Evolutionary conservation across 768 basidiomycete species (phyloP), one percentile per base, ranked within the genome.

Genomic region (Boletus fagicola): DNA sequence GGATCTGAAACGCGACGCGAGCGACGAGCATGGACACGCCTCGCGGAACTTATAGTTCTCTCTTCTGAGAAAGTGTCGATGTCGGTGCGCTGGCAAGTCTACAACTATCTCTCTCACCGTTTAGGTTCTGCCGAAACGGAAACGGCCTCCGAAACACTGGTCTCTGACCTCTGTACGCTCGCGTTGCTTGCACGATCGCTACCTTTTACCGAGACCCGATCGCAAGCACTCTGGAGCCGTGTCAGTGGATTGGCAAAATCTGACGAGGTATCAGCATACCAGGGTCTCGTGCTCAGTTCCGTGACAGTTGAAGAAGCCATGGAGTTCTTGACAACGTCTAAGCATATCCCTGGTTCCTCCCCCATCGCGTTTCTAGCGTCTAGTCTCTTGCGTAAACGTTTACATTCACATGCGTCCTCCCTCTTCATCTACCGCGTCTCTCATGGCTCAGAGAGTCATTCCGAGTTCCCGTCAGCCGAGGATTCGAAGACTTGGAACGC

Each of bases 261-360:
- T 35, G 61, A 64, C 52, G 64, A 71, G 33, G 64, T 74, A 18
- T 71, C 78, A 13, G 69, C 77, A 9, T 77, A 79, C 58, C 86
- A 90, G 68, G 74, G 75, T 40, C 74, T 87, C 36, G 85, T 88
- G 4, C 65, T 87, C 13, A 72, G 75, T 28, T 76, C 72, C 15
- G 70, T 87, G 66, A 74, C 69, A 15, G 72, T 89, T 1, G 81
- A 84, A 4, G 80, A 82, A 35, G 87, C 88, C 5, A 75, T 69
- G 15, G 69, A 68, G 24, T 74, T 73, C 26, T 70, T 86, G 43
- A 53, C 63, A 4, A 49, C 58, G 16, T 56, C 61, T n/a, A 30
- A 52, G 13, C 49, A 52, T 7, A 31, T 58, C 2, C 49, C 66
- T 53, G 47, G 56, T 39, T 39, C 69, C 26, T 67, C 75, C 1